These are phyloP conservation scores for Trichoderma brevicompactum DNA, from an alignment of 2,329 filamentous ascomycete species.

Conservation along the genomic window DNA sequence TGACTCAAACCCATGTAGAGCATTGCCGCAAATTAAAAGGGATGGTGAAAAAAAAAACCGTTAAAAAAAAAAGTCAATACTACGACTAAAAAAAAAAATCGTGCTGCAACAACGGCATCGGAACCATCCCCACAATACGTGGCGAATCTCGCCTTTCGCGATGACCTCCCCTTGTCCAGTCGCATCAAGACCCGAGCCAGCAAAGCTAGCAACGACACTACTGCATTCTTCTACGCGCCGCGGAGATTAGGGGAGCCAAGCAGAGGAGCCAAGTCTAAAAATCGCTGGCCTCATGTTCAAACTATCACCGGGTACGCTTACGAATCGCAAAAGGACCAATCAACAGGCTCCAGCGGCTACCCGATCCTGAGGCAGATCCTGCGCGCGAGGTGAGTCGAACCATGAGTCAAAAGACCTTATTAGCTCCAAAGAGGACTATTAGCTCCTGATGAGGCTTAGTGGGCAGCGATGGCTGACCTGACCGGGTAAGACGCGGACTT, in stretches of 20 bases:
- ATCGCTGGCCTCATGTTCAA: no score
- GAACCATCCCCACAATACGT: conserved; percentile 3
- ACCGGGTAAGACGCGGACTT: conserved; percentile 34
- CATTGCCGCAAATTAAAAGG: neutral
- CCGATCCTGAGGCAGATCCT: neutral
- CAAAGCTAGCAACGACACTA: neutral
- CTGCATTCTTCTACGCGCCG: neutral
- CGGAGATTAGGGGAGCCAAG: no score
- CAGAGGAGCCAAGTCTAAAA: no score
- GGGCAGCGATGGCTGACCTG: neutral
- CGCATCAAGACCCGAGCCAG: neutral
- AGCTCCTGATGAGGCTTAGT: conserved; percentile 1
- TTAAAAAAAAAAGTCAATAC: neutral
- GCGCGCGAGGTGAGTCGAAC: neutral
- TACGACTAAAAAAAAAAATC: neutral
- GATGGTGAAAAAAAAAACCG: neutral
- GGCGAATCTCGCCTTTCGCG: conserved; percentile 4
- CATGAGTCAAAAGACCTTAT: neutral
- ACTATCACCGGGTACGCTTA: no score
- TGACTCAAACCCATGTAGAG: neutral
- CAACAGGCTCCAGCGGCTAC: no score
- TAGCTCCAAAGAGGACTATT: neutral
- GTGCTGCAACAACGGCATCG: neutral
- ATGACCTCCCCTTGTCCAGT: neutral
- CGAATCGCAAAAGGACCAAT: no score